A percentile compares a stretch with the other conserved stretches of the same genome.
These are phyloP conservation scores for Syncephalis plumigaleata DNA, from an alignment of 371 early-diverging fungal species.

Conservation along the genomic window DNA sequence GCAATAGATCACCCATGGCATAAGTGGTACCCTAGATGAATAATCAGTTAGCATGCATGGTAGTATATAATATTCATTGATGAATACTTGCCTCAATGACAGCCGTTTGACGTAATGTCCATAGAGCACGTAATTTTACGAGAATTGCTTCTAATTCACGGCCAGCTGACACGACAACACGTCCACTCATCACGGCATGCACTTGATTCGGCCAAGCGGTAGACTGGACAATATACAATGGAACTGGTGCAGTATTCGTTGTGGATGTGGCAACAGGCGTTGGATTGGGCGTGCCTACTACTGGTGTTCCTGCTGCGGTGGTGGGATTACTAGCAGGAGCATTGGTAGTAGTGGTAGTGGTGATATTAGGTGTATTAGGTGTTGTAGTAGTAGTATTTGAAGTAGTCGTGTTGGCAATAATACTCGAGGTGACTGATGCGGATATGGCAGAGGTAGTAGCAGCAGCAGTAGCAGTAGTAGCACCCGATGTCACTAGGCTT, in stretches of 20 bases:
- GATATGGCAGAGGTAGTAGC: no score
- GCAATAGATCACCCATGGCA: not conserved
- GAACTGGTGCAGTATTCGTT: not conserved
- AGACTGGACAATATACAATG: not conserved
- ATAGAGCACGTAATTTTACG: conserved; percentile 4
- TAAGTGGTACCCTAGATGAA: not conserved
- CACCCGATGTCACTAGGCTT: no score
- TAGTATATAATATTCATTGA: not conserved
- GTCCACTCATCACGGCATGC: conserved; percentile 1
- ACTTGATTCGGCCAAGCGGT: not conserved
- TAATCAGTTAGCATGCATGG: not conserved
- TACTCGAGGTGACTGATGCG: no score
- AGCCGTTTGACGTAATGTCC: not conserved
- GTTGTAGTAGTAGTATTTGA: no score
- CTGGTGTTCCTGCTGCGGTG: no score
- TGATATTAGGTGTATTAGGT: no score
- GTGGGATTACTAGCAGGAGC: no score
- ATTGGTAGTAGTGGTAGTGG: no score
- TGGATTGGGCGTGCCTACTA: not conserved
- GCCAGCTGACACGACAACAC: conserved; percentile 4
- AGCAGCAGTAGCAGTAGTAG: no score
- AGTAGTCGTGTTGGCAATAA: no score
- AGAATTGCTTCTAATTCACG: conserved; percentile 6
- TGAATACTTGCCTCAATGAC: not conserved
- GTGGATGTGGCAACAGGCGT: no score